Conservation (phyloP, 2,329 filamentous ascomycete genomes). For the Pezicula rhizophila region DNA sequence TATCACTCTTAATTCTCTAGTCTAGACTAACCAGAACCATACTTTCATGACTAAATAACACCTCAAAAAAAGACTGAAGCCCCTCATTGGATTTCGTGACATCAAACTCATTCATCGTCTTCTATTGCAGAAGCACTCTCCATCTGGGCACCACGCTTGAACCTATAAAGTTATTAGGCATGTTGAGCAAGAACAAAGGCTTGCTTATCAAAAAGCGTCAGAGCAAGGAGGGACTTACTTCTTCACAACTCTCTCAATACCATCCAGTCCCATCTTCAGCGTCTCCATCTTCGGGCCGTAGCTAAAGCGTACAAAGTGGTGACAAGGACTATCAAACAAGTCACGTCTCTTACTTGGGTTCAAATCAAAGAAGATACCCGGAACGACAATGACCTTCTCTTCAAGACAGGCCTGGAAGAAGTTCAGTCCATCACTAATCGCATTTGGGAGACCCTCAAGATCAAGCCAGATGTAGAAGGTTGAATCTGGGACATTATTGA, state of each 20-base stretch:
- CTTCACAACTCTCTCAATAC: constrained; percentile 74
- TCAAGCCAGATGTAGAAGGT: constrained; percentile 90
- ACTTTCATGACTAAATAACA: no score
- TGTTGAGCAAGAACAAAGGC: no score
- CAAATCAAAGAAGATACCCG: constrained; percentile 95
- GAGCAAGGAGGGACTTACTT: constrained; percentile 40
- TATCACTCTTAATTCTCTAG: constrained; percentile 6
- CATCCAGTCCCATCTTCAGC: constrained; percentile 72
- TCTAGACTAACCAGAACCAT: no score
- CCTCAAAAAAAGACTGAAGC: no score
- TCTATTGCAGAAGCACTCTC: no score
- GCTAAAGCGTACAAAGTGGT: constrained; percentile 81
- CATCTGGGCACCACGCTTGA: no score
- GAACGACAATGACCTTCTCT: constrained; percentile 94
- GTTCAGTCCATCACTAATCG: constrained; percentile 87
- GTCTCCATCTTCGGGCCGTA: constrained; percentile 80
- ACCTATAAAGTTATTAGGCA: no score
- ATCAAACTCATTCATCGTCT: no score
- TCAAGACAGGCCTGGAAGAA: constrained; percentile 93
- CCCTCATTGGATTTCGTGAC: no score
- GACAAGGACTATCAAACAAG: constrained; percentile 89
- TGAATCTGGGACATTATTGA: constrained; percentile 78
- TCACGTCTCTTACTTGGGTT: constrained; percentile 87
- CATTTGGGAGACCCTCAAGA: constrained; percentile 64
- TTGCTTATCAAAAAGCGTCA: background rate